Evolutionary conservation across 1,284 basidiomycete genomes (phyloP), one percentile per base, ranked within the genome.

Genomic region (Malassezia furfur): DNA sequence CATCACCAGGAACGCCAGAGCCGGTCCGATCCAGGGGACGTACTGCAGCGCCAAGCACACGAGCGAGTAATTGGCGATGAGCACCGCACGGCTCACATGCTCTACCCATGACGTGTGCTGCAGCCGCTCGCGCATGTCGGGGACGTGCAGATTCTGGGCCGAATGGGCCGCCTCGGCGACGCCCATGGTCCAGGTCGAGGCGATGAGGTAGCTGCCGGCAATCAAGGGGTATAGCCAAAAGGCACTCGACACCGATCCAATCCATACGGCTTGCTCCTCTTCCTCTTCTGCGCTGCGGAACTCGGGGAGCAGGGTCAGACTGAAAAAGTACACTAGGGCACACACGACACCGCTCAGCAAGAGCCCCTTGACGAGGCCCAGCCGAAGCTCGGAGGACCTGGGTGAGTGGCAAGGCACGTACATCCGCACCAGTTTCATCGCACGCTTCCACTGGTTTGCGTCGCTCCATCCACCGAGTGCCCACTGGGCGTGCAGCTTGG

Each of bases 201-300:
- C 72, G 2, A 73, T 51, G 31, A 68, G 59, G 54, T 73, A 74
- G 45, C 63, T 64, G 5, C 63, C 63, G 3, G 67, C 70, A 21
- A 74, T 66, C 21, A 72, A 51, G 7, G 72, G 72, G 51, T 74
- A 74, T 14, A 74, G 54, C 68, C 66, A 70, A 22, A 73, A 70
- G 38, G 69, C 64, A 34, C 62, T 63, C 14, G 58, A 59, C 15
- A 65, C 54, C 1, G 57, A 57, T 50, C 64, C 61, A 21, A 63
- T 50, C 30, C 57, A 59, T 1, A 48, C 30, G 2, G 52, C 50
- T 2, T 52, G 50, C 0, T 47, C 45, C 3, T 55, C 31, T 7
- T 62, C 55, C 11, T 55, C 43, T 0, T 17, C 31, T n/a, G 9
- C 14, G 9, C n/a, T 17, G 10, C 21, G 28, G 15, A 28, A 3